Base-by-base conservation (phyloP, 2,329 filamentous ascomycete species). In the Trichophyton simii region DNA sequence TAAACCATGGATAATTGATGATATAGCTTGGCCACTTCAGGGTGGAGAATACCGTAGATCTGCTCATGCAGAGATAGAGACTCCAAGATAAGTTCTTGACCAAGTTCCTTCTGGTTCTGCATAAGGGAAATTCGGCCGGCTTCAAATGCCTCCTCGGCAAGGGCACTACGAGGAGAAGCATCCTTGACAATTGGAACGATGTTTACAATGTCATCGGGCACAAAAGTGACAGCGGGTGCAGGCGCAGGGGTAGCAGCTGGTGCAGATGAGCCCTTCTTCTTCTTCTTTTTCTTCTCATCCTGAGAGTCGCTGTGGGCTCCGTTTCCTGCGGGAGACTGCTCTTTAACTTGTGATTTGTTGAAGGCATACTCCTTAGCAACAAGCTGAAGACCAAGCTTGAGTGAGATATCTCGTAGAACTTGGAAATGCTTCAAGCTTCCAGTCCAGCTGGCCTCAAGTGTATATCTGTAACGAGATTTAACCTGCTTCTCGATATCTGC, bases 31-130 rank as follows among this genome's bases (percentile, higher is more conserved):
- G 92, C 94, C 63, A 97, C 92, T 76, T 99, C 94, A 0, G 94
- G 91, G 72, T 99, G 94, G 28, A 99, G 81, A 62, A 97, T 95
- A 63, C 94, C 94, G 70, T 99, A 99, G 67, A 99, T 97, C 75
- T 99, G 94, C 79, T 99, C 94, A 70, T 99, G 92, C 50, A 99
- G 80, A 54, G 94, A 96, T 63, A 99, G 79, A 42, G 91, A 96
- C 75, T 99, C 94, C n/a, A 97, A 79, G 34, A 99, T 83, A 61
- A 99, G 82, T 75, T 99, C 94, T 75, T 96, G 91, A 46, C 94
- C 94, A 54, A 99, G 84, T 76, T 96, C 94, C 77, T 89, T 92
- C 79, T 99, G 91, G 72, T 89, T 87, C 72, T 97, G 92, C 68
- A 94, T 84, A 64, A 99, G 86, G n/a, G 92, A 96, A 71, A 99